These are phyloP conservation scores for Sporothrix brunneoviolacea DNA, from an alignment of 2,329 filamentous ascomycete species.

Conservation along the genomic window DNA sequence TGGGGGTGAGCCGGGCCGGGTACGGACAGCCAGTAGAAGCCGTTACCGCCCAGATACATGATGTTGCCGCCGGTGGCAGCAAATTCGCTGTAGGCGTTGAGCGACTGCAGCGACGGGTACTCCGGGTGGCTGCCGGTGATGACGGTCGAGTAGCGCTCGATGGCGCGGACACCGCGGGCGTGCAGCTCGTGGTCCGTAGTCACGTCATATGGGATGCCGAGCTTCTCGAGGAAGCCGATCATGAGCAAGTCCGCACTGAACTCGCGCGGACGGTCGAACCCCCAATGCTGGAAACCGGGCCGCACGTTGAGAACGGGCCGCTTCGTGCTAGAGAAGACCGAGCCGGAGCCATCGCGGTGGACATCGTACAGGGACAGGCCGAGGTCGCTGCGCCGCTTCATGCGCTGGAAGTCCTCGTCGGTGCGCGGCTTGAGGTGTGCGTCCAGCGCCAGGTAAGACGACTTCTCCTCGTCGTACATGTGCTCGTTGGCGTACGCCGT, in stretches of 20 bases:
- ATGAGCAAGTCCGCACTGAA: conserved; percentile 30
- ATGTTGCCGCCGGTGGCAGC: conserved; percentile 26
- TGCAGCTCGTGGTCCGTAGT: conserved; percentile 32
- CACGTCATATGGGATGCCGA: conserved; percentile 27
- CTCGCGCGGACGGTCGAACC: conserved; percentile 28
- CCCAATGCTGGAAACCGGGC: conserved; percentile 31
- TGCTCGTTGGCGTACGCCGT: conserved; percentile 14
- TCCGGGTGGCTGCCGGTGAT: conserved; percentile 30
- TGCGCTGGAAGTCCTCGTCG: conserved; percentile 5
- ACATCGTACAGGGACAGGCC: conserved; percentile 33
- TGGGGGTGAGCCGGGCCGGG: conserved; percentile 21
- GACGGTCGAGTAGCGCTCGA: conserved; percentile 22
- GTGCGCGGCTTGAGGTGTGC: no score
- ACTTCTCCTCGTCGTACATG: conserved; percentile 6
- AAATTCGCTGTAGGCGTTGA: conserved; percentile 25
- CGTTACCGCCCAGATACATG: conserved; percentile 34
- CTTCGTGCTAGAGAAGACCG: conserved; percentile 25
- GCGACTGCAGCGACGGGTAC: conserved; percentile 25
- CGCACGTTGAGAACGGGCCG: conserved; percentile 31
- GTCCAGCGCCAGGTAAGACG: not conserved
- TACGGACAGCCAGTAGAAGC: conserved; percentile 29
- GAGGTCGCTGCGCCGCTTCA: conserved; percentile 22
- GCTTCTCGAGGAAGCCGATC: conserved; percentile 28
- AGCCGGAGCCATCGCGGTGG: conserved; percentile 31
- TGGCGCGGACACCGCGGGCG: conserved; percentile 16